A percentile compares a stretch with the other conserved stretches of the same genome.
These are phyloP conservation scores for Sporothrix sp. DNA, from an alignment of 2,329 filamentous ascomycete species.

Conservation along the genomic window DNA sequence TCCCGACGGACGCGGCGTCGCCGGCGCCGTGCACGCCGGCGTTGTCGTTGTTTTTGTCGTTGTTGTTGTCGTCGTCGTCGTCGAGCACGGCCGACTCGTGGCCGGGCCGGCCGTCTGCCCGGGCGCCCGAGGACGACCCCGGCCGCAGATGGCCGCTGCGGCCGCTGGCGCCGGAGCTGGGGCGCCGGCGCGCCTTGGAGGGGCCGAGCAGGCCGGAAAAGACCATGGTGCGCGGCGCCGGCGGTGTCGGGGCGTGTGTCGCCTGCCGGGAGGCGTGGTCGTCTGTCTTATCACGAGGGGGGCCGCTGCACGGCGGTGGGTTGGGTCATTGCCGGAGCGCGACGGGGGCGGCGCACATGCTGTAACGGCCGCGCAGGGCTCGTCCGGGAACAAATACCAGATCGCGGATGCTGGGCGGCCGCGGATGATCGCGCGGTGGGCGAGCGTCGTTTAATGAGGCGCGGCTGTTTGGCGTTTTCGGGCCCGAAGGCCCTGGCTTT, in stretches of 20 bases:
- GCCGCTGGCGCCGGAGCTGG: conserved; percentile 26
- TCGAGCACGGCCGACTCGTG: not conserved
- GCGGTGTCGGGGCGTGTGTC: too few relatives aligned
- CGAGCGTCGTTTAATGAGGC: too few relatives aligned
- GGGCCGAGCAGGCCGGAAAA: conserved; percentile 8
- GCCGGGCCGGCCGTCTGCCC: not conserved
- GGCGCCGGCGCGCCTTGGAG: conserved; percentile 5
- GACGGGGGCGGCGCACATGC: not conserved
- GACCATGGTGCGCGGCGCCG: conserved; percentile 8
- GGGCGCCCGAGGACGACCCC: conserved; percentile 8
- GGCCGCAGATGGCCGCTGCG: conserved; percentile 17
- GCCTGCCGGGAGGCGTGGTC: too few relatives aligned
- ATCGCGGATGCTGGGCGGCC: too few relatives aligned
- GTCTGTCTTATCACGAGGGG: conserved; percentile 2
- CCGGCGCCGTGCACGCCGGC: not conserved
- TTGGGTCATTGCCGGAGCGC: conserved; percentile 9
- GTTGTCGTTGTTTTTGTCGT: not conserved
- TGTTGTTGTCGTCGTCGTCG: not conserved
- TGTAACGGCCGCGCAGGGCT: not conserved
- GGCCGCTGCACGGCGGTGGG: conserved; percentile 8
- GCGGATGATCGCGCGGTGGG: not conserved
- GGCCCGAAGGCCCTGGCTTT: too few relatives aligned
- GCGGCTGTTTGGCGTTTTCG: not conserved
- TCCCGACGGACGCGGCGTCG: conserved; percentile 3
- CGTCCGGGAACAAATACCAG: too few relatives aligned